These are phyloP conservation scores for Hordeum vulgare DNA, from an alignment of 176 grass and related monocot genomes.

Conservation along the genomic window DNA sequence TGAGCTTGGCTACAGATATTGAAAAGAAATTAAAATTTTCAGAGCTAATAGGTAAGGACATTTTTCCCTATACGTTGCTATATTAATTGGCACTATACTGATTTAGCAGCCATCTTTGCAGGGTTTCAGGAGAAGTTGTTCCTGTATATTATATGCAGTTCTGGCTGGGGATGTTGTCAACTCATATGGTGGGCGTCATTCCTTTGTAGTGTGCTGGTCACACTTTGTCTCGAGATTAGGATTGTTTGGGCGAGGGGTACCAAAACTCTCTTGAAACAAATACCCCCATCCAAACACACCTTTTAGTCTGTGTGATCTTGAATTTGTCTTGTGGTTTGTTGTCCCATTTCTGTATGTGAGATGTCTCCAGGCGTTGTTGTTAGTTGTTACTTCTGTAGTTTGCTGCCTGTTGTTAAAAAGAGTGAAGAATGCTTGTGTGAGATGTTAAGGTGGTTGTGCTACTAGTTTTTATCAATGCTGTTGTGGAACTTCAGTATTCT, in stretches of 20 bases:
- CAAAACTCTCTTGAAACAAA: not conserved
- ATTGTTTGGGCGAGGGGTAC: not conserved
- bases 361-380: not conserved
- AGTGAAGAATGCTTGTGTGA: not conserved
- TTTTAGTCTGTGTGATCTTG: not conserved
- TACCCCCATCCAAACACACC: not conserved
- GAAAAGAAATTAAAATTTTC: not conserved
- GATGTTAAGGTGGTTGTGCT: not conserved
- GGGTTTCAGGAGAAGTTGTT: not conserved
- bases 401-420: not conserved
- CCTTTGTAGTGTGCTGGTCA: not conserved
- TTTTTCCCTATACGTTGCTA: not conserved
- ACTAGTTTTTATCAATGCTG: not conserved
- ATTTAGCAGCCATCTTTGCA: not conserved
- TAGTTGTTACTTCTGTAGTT: not conserved
- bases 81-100: not conserved
- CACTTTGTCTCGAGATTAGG: slow-evolving; percentile 13
- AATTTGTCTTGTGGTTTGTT: not conserved
- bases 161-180: not conserved
- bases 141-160: not conserved
- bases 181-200: not conserved
- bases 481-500: not conserved
- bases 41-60: slow-evolving; percentile 4
- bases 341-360: not conserved
- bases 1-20: not conserved